A percentile compares a stretch with the other conserved stretches of the same genome.
Evolutionary conservation across 768 basidiomycete species (phyloP).

Genomic region (Rhodotorula kratochvilovae): DNA sequence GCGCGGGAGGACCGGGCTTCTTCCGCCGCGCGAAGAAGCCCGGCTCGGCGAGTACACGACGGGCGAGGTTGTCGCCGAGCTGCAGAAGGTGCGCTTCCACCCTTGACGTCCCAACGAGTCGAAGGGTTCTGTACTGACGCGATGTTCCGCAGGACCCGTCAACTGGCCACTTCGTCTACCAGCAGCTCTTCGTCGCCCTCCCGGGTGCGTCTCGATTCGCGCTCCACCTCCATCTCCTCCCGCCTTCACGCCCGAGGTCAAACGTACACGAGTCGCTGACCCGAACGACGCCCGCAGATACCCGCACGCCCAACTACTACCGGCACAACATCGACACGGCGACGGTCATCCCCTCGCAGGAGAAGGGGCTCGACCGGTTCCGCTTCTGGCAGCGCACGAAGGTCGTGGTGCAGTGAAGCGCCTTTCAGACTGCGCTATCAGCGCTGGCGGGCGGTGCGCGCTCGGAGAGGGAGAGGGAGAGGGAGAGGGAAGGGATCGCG

Average conservation of each 20-base stretch:
- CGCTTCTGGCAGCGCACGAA: conserved; percentile 25
- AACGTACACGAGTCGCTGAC: too few relatives aligned
- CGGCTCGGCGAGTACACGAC: conserved; percentile 22
- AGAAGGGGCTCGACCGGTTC: conserved; percentile 13
- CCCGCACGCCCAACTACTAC: conserved; percentile 21
- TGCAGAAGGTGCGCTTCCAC: conserved; percentile 21
- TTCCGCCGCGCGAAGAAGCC: conserved; percentile 34
- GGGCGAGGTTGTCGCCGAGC: conserved; percentile 37
- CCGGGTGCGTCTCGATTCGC: conserved; percentile 13
- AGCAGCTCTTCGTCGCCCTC: conserved; percentile 32
- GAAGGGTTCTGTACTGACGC: background rate
- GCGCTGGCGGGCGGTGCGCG: too few relatives aligned
- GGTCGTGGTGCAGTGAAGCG: background rate
- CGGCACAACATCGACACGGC: conserved; percentile 27
- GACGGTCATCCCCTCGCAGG: conserved; percentile 3
- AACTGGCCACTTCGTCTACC: conserved; percentile 37
- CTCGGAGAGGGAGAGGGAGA: background rate
- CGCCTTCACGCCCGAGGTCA: too few relatives aligned
- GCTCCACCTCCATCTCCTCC: background rate
- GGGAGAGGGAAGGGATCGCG: too few relatives aligned
- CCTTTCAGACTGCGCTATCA: too few relatives aligned
- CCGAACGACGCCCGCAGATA: background rate
- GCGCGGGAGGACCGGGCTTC: background rate
- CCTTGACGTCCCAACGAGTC: too few relatives aligned
- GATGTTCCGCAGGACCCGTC: conserved; percentile 3